Percentiles rank a stretch among this genome's conserved stretches.
Conservation (phyloP, 257 asterid genomes). For the Ilex aquifolium region DNA sequence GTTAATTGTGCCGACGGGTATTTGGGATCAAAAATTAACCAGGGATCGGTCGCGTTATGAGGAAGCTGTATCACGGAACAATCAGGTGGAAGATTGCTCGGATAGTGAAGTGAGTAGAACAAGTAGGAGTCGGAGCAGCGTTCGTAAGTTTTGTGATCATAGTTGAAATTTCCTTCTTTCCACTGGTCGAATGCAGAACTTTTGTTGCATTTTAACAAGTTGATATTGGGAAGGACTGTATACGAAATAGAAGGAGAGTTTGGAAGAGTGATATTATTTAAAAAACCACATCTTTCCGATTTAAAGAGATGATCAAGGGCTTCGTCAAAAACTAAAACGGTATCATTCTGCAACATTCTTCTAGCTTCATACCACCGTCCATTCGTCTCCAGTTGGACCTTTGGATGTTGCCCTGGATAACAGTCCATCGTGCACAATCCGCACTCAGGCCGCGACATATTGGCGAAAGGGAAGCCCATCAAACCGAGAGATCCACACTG, state of each 20-base stretch:
- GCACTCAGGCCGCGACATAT: conserved; percentile 5
- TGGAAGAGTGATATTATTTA: neutral
- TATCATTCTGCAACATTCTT: neutral
- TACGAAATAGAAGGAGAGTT: conserved; percentile 13
- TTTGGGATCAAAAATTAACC: neutral
- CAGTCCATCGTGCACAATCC: conserved; percentile 27
- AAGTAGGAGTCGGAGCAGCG: neutral
- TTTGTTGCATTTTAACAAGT: conserved; percentile 14
- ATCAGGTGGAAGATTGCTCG: neutral
- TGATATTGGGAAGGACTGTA: conserved; percentile 16
- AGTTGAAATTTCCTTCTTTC: too few species aligned
- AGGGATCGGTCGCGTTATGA: neutral
- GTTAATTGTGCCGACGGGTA: conserved; percentile 10
- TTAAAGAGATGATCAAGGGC: neutral
- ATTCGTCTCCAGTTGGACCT: conserved; percentile 10
- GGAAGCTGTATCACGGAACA: conserved; percentile 24
- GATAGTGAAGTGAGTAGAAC: conserved; percentile 4
- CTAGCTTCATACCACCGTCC: neutral
- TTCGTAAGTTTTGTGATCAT: neutral
- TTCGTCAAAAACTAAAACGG: conserved; percentile 2
- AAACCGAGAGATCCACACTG: conserved; percentile 19
- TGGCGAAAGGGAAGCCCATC: conserved; percentile 27
- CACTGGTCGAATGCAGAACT: too few species aligned
- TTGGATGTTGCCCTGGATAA: conserved; percentile 6
- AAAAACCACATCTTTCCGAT: conserved; percentile 4